phyloP scores from a whole-genome alignment of 306 rosid species.

The Dalbergia cultrata region DNA sequence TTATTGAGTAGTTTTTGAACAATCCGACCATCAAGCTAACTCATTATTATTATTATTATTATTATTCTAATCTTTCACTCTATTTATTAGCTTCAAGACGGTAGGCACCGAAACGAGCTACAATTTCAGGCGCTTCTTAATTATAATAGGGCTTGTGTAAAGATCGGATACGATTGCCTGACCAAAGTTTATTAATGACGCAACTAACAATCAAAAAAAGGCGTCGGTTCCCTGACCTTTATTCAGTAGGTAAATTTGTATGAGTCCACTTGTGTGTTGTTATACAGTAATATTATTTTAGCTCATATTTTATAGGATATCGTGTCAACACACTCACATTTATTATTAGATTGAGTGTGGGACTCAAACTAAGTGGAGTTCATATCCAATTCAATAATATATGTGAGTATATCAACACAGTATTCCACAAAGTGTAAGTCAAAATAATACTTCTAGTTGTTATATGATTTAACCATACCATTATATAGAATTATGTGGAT shows the following conservation, averaged over 20 bases:
- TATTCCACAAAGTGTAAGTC: too few species aligned
- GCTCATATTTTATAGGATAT: too few species aligned
- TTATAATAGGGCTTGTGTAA: not conserved
- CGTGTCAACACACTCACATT: too few species aligned
- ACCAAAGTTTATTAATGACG: not conserved
- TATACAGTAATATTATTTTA: too few species aligned
- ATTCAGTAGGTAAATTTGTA: not conserved
- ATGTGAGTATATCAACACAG: too few species aligned
- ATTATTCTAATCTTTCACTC: not conserved
- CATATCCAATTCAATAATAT: too few species aligned
- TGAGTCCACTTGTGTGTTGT: not conserved
- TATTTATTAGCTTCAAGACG: not conserved
- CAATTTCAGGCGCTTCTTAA: conserved; percentile 1
- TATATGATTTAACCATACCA: not conserved
- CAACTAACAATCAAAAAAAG: not conserved
- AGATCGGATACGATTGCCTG: not conserved
- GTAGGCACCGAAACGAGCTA: not conserved
- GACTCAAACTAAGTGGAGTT: too few species aligned
- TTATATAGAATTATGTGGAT: not conserved
- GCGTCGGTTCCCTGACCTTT: not conserved
- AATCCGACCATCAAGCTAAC: too few species aligned
- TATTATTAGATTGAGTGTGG: too few species aligned
- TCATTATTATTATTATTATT: not conserved
- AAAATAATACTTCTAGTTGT: too few species aligned
- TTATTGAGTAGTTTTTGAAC: too few species aligned